Evolutionary conservation across 345 rosid species (phyloP).

Genomic region (Aquilaria sinensis): DNA sequence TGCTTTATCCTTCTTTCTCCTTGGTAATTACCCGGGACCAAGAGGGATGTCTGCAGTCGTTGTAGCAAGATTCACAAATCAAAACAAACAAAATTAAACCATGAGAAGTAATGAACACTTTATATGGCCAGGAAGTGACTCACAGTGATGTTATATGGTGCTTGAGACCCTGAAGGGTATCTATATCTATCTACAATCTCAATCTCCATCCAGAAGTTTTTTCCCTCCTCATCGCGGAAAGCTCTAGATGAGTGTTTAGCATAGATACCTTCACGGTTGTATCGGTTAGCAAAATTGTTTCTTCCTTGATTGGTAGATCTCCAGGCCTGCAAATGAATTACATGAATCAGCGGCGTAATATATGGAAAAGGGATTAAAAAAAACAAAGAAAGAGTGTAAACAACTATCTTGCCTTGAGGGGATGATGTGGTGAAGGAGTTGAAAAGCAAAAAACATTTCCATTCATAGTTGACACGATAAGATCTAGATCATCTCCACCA

Average conservation of each 20-base stretch:
- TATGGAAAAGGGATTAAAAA: constrained; percentile 1
- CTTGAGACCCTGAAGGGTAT: constrained; percentile 86
- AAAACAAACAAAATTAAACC: not conserved
- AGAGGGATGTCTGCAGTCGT: constrained; percentile 62
- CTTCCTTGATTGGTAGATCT: constrained; percentile 89
- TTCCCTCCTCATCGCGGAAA: constrained; percentile 99
- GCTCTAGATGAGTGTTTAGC: constrained; percentile 83
- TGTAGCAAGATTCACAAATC: not conserved
- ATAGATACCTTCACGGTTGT: constrained; percentile 75
- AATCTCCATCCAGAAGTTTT: constrained; percentile 92
- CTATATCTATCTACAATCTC: constrained; percentile 86
- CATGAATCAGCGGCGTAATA: constrained; percentile 2
- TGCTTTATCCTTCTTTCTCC: constrained; percentile 83
- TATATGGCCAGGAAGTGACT: constrained; percentile 22
- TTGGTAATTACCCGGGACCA: constrained; percentile 94
- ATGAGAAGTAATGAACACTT: constrained; percentile 1
- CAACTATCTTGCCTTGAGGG: constrained; percentile 69
- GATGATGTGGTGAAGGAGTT: constrained; percentile 91
- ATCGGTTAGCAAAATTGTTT: constrained; percentile 68
- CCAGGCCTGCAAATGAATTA: constrained; percentile 70
- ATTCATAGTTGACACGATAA: constrained; percentile 92
- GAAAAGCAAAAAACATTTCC: constrained; percentile 99
- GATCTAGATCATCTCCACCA: constrained; percentile 99
- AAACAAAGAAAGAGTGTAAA: not conserved
- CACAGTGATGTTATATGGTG: constrained; percentile 93